Conservation (phyloP, 2,329 filamentous ascomycete species). For the Ophiostoma sp. region DNA sequence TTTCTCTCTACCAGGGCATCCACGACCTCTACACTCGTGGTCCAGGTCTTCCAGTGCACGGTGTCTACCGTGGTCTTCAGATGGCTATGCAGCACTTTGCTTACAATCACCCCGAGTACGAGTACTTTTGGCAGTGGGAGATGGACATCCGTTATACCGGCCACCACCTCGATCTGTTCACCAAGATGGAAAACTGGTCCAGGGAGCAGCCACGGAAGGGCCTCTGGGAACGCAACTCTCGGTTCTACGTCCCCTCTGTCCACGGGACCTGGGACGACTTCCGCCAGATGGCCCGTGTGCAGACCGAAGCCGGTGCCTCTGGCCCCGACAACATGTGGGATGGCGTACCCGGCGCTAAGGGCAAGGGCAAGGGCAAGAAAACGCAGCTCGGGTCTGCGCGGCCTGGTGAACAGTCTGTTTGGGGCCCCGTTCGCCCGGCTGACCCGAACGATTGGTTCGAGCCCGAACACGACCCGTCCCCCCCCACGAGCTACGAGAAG, state of each 20-base stretch:
- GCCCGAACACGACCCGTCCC: constrained; percentile 64
- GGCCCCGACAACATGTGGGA: constrained; percentile 64
- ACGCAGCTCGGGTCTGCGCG: neutral
- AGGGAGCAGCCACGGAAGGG: constrained; percentile 69
- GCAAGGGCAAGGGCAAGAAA: constrained; percentile 32
- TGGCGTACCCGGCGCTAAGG: constrained; percentile 35
- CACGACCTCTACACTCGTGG: constrained; percentile 66
- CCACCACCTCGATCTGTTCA: constrained; percentile 72
- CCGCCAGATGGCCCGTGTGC: constrained; percentile 67
- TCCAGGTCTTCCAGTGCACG: constrained; percentile 71
- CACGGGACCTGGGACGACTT: constrained; percentile 79
- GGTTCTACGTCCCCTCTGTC: constrained; percentile 71
- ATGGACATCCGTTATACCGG: constrained; percentile 89
- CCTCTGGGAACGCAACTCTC: constrained; percentile 71
- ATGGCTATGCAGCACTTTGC: constrained; percentile 96
- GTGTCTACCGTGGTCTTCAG: constrained; percentile 84
- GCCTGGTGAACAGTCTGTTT: constrained; percentile 59
- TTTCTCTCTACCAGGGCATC: constrained; percentile 79
- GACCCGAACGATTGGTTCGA: constrained; percentile 67
- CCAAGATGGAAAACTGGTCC: constrained; percentile 64
- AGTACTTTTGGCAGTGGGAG: constrained; percentile 92
- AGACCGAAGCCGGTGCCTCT: constrained; percentile 64
- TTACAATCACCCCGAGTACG: constrained; percentile 79
- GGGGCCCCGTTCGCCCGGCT: constrained; percentile 72
- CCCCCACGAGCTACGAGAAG: constrained; percentile 66